A percentile compares a stretch with the other conserved stretches of the same genome.
Conservation (phyloP, 1,284 basidiomycete species). For the Pseudozyma sp. region DNA sequence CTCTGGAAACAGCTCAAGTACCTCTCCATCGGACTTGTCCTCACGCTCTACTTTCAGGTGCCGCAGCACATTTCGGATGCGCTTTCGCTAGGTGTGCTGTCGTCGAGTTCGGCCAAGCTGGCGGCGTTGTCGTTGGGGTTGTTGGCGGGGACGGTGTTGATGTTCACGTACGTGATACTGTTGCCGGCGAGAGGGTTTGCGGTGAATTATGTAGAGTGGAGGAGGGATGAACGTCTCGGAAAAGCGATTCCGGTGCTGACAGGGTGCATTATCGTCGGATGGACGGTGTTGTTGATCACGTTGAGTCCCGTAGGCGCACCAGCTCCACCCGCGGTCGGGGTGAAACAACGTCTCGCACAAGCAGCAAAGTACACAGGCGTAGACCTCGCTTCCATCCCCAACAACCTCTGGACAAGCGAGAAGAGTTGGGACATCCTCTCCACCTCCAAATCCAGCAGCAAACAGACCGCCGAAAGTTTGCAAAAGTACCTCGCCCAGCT, state of each 20-base stretch:
- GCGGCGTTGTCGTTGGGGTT: slow-evolving; percentile 18
- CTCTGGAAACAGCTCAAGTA: slow-evolving; percentile 55
- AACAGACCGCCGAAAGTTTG: background rate
- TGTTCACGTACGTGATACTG: slow-evolving; percentile 39
- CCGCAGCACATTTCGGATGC: slow-evolving; percentile 28
- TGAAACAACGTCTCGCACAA: slow-evolving; percentile 15
- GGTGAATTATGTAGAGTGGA: slow-evolving; percentile 44
- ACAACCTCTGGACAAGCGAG: background rate
- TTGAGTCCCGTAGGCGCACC: slow-evolving; percentile 46
- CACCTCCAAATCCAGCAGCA: background rate
- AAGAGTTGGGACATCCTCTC: slow-evolving; percentile 1
- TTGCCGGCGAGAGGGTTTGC: slow-evolving; percentile 33
- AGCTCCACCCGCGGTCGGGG: slow-evolving; percentile 13
- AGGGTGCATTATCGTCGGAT: slow-evolving; percentile 41
- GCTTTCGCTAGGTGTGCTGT: slow-evolving; percentile 1
- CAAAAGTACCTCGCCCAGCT: slow-evolving; percentile 12
- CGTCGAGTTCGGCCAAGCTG: slow-evolving; percentile 8
- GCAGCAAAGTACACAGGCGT: slow-evolving; percentile 12
- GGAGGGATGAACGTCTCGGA: slow-evolving; percentile 11
- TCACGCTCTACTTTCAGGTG: slow-evolving; percentile 46
- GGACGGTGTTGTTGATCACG: slow-evolving; percentile 26
- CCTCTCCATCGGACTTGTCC: slow-evolving; percentile 27
- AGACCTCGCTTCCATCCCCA: slow-evolving; percentile 15
- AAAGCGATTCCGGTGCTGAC: slow-evolving; percentile 41
- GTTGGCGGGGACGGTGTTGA: slow-evolving; percentile 21